These are phyloP conservation scores for Kwoniella dendrophila DNA, from an alignment of 768 basidiomycete genomes.

Conservation along the genomic window DNA sequence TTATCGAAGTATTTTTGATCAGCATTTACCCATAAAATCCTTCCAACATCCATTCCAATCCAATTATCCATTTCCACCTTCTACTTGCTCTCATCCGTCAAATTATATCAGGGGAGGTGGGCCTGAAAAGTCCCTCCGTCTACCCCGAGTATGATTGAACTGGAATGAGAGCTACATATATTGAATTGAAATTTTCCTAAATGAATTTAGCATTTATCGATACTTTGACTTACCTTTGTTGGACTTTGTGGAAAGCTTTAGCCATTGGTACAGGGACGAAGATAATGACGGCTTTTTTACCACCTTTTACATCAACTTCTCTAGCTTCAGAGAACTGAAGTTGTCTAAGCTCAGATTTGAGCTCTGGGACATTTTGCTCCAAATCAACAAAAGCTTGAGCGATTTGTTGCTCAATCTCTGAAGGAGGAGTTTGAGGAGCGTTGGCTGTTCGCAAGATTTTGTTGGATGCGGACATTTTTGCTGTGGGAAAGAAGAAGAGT, in stretches of 20 bases:
- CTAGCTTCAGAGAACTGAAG: constrained; percentile 98
- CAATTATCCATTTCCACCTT: constrained; percentile 8
- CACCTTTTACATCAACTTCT: constrained; percentile 97
- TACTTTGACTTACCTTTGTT: constrained; percentile 77
- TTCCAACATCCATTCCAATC: not conserved
- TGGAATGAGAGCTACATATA: not conserved
- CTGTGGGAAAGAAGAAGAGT: constrained; percentile 9
- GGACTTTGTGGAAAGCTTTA: constrained; percentile 98
- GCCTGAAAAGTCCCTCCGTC: constrained; percentile 56
- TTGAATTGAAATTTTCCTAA: not conserved
- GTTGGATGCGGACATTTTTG: constrained; percentile 53
- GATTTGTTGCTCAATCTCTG: constrained; percentile 95
- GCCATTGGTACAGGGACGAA: constrained; percentile 96
- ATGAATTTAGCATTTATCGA: not conserved
- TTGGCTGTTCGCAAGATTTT: constrained; percentile 97
- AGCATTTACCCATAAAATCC: constrained; percentile 21
- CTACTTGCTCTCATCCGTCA: constrained; percentile 21
- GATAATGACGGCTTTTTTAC: constrained; percentile 98
- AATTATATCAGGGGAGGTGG: constrained; percentile 49
- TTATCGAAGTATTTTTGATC: not conserved
- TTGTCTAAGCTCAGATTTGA: constrained; percentile 92
- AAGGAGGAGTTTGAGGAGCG: constrained; percentile 83
- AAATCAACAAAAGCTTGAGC: constrained; percentile 96
- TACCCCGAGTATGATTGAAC: constrained; percentile 27
- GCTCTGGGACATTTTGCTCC: constrained; percentile 96